Conservation (phyloP, 179 eudicot genomes). For the Corrigiola litoralis region DNA sequence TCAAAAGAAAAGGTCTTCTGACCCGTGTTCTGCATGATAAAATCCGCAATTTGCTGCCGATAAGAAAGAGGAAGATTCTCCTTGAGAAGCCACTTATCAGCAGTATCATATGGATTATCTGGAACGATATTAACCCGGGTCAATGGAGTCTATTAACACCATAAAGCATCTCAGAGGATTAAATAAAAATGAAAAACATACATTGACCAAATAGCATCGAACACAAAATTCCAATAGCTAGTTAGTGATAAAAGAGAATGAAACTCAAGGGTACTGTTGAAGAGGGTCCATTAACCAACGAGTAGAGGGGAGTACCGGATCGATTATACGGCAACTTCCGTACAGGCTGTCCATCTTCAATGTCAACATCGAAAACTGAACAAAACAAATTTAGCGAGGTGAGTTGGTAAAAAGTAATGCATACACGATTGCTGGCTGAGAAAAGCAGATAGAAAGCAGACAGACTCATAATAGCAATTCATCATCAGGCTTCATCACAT, state of each 20-base stretch:
- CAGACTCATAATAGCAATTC: background rate
- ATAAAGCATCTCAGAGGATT: background rate
- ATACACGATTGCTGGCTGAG: background rate
- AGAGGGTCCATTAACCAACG: background rate
- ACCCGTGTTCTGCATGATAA: slow-evolving; percentile 78
- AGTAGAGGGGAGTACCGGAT: slow-evolving; percentile 55
- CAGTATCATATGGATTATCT: slow-evolving; percentile 88
- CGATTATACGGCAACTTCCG: slow-evolving; percentile 88
- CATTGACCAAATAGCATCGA: background rate
- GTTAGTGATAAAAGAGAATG: background rate
- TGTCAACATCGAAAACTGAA: slow-evolving; percentile 91
- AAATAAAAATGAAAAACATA: background rate
- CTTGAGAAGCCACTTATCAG: slow-evolving; percentile 95
- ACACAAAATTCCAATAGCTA: background rate
- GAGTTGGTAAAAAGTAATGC: slow-evolving; percentile 11
- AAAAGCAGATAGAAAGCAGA: background rate
- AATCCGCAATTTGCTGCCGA: slow-evolving; percentile 93
- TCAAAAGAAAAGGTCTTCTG: slow-evolving; percentile 63
- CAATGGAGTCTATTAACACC: background rate
- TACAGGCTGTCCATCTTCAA: slow-evolving; percentile 92
- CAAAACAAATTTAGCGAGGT: slow-evolving; percentile 7
- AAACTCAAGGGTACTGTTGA: background rate
- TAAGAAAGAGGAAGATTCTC: slow-evolving; percentile 87
- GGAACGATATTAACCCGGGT: slow-evolving; percentile 14
- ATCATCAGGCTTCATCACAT: background rate